A percentile compares a stretch with the other conserved stretches of the same genome.
Conservation (phyloP, 2,329 filamentous ascomycete species). For the Stagonosporopsis cucurbitacearum region DNA sequence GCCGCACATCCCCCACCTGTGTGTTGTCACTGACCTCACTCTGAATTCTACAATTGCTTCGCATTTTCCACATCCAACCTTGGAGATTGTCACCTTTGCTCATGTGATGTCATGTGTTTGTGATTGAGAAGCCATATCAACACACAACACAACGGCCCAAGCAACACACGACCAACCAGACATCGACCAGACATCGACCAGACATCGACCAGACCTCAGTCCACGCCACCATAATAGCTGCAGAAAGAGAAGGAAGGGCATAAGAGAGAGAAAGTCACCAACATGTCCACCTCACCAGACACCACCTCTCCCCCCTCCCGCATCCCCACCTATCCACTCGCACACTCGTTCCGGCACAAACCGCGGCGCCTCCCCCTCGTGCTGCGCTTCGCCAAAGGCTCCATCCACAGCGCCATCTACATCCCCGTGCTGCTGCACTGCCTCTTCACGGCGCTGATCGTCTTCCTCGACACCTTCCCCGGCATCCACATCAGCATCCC, state of each 20-base stretch:
- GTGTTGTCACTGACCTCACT: constrained; percentile 2
- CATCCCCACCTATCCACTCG: constrained; percentile 54
- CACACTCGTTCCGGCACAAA: constrained; percentile 54
- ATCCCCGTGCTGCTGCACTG: constrained; percentile 65
- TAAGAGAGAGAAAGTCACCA: background rate
- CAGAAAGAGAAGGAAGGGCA: background rate
- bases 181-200: background rate
- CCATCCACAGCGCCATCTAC: constrained; percentile 65
- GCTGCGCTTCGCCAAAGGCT: constrained; percentile 68
- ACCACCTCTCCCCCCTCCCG: background rate
- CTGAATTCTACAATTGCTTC: background rate
- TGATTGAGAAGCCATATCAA: background rate
- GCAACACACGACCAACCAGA: background rate
- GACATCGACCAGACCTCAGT: background rate
- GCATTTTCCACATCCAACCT: background rate
- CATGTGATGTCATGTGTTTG: background rate
- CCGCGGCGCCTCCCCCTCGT: constrained; percentile 67
- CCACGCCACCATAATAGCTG: background rate
- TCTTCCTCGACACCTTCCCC: constrained; percentile 62
- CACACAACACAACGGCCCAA: background rate
- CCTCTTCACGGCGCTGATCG: constrained; percentile 63
- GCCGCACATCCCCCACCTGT: constrained; percentile 12
- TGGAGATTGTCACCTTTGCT: no score
- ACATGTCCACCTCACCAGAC: constrained; percentile 11
- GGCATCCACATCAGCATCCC: constrained; percentile 61